phyloP scores from a whole-genome alignment of 164 flowering plant species.

The Aristolochia contorta region DNA sequence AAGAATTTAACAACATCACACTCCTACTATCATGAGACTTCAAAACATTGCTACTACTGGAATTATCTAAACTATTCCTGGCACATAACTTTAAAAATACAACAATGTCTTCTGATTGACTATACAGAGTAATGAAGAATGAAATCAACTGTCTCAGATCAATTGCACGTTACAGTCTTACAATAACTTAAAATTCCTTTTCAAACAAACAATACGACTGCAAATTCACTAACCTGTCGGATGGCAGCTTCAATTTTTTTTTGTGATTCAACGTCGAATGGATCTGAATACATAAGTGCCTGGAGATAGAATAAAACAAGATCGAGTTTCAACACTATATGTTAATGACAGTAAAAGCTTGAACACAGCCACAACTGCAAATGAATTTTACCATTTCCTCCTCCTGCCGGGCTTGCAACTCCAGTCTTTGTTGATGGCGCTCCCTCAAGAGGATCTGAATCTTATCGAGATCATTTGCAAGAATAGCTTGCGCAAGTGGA shows the following conservation, averaged over 20 bases:
- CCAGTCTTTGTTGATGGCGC: conserved; percentile 62
- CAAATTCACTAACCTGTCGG: conserved; percentile 49
- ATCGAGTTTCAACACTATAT: background rate
- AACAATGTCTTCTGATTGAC: too few relatives aligned
- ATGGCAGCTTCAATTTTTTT: conserved; percentile 96
- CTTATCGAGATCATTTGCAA: conserved; percentile 71
- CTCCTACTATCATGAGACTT: too few relatives aligned
- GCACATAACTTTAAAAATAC: too few relatives aligned
- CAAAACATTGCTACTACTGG: too few relatives aligned
- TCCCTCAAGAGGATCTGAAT: conserved; percentile 59
- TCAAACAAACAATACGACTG: too few relatives aligned
- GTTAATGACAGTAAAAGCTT: too few relatives aligned
- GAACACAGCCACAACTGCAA: background rate
- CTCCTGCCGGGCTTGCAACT: conserved; percentile 52
- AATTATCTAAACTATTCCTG: too few relatives aligned
- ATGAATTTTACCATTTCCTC: conserved; percentile 69
- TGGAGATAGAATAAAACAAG: conserved; percentile 13
- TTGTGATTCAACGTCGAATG: conserved; percentile 95
- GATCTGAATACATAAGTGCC: conserved; percentile 92
- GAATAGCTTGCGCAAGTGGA: conserved; percentile 75
- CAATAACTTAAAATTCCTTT: too few relatives aligned
- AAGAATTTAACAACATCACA: too few relatives aligned
- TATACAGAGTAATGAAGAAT: too few relatives aligned
- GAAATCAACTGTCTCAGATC: too few relatives aligned
- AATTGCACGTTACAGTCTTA: too few relatives aligned